Evolutionary conservation across 148 eudicot genomes (phyloP).

Genomic region (Talinum fruticosum): DNA sequence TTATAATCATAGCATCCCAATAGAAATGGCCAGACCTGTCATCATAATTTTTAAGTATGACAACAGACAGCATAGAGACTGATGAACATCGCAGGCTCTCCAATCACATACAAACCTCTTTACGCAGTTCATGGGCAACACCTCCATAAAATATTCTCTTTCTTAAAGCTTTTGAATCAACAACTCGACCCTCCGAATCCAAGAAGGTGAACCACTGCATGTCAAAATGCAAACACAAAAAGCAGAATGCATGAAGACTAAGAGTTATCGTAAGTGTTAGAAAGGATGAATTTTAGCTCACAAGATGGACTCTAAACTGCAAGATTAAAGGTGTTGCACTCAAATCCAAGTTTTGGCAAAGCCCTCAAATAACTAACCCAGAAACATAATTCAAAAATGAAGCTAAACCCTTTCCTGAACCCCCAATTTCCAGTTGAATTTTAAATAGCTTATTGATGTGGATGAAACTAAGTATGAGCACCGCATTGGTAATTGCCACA

Average conservation of each 20-base stretch:
- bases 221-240: conserved; percentile 8
- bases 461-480: no score
- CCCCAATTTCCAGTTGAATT: no score
- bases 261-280: no score
- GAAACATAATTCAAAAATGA: no score
- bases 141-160: conserved; percentile 95
- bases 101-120: conserved; percentile 53
- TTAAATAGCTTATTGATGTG: no score
- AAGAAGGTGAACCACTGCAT: conserved; percentile 76
- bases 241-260: not conserved
- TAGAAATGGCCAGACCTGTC: conserved; percentile 82
- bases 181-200: conserved; percentile 82
- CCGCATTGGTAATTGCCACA: no score
- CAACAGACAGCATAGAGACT: not conserved
- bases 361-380: no score
- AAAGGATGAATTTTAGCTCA: no score
- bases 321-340: no score
- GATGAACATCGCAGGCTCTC: not conserved
- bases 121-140: conserved; percentile 60
- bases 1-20: conserved; percentile 72
- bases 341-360: no score
- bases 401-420: no score
- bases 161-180: conserved; percentile 60
- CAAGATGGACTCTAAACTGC: no score
- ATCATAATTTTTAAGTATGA: conserved; percentile 11